A percentile compares a stretch with the other conserved stretches of the same genome.
These are phyloP conservation scores for Lepiota brunneoincarnata DNA, from an alignment of 768 basidiomycete genomes.

Conservation along the genomic window DNA sequence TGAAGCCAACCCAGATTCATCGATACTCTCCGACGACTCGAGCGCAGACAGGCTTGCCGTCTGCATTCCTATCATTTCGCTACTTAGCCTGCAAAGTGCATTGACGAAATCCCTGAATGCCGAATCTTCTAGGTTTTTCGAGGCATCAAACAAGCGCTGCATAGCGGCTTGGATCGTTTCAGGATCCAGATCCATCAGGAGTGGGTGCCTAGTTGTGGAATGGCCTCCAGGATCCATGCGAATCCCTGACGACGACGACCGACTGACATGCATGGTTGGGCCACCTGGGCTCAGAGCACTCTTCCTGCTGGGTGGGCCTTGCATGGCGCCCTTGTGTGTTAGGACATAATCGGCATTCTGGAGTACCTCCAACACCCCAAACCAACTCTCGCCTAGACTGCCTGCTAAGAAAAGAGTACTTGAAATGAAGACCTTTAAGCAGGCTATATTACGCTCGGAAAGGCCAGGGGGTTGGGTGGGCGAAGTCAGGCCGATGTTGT, in stretches of 20 bases:
- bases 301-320: slow-evolving; percentile 27
- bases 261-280: slow-evolving; percentile 27
- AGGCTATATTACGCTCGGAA: slow-evolving; percentile 88
- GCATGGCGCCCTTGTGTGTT: slow-evolving; percentile 48
- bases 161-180: slow-evolving; percentile 74
- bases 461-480: slow-evolving; percentile 62
- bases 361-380: slow-evolving; percentile 81
- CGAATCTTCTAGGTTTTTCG: slow-evolving; percentile 77
- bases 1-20: slow-evolving; percentile 35
- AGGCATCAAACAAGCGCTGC: slow-evolving; percentile 82
- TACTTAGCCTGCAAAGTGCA: slow-evolving; percentile 82
- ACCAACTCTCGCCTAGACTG: slow-evolving; percentile 90
- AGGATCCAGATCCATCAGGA: slow-evolving; percentile 70
- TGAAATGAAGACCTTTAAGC: slow-evolving; percentile 77
- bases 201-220: slow-evolving; percentile 44
- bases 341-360: slow-evolving; percentile 96
- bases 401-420: slow-evolving; percentile 82
- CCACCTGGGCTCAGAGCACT: slow-evolving; percentile 24
- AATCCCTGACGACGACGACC: slow-evolving; percentile 33
- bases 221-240: slow-evolving; percentile 20
- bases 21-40: slow-evolving; percentile 34
- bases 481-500: slow-evolving; percentile 62
- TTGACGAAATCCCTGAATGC: slow-evolving; percentile 77
- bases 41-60: slow-evolving; percentile 37
- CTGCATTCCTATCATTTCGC: slow-evolving; percentile 93